phyloP scores from a whole-genome alignment of 208 protist genomes.

The Crithidia expoeki region DNA sequence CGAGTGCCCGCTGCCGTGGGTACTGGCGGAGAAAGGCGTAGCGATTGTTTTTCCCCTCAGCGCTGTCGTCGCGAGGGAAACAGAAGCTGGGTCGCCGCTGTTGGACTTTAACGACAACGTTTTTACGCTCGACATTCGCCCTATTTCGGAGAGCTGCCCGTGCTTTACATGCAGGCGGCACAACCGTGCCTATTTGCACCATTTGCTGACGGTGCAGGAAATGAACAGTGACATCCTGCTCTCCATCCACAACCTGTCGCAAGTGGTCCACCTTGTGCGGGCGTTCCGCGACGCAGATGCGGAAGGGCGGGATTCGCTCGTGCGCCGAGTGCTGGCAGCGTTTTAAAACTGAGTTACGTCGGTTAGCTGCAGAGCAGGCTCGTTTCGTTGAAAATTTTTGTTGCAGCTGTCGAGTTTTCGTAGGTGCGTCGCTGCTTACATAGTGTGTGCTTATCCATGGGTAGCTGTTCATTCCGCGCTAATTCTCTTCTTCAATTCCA shows the following conservation, averaged over 20 bases:
- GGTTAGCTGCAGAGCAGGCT: no score
- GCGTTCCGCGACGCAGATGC: constrained; percentile 22
- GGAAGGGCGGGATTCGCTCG: constrained; percentile 31
- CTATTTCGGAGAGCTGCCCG: constrained; percentile 50
- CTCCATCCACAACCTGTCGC: constrained; percentile 77
- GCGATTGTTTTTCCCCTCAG: constrained; percentile 39
- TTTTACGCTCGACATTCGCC: constrained; percentile 67
- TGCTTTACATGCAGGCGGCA: constrained; percentile 86
- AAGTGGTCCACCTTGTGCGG: constrained; percentile 45
- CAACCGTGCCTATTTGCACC: constrained; percentile 83
- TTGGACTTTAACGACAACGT: constrained; percentile 79
- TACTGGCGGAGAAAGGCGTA: constrained; percentile 76
- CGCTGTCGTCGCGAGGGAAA: neutral
- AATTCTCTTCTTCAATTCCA: no score
- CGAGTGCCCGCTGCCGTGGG: constrained; percentile 76
- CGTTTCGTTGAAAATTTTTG: neutral
- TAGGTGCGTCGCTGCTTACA: no score
- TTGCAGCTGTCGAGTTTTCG: no score
- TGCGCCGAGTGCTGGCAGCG: constrained; percentile 33
- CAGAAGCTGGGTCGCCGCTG: constrained; percentile 19
- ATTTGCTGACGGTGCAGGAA: constrained; percentile 88
- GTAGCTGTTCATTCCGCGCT: no score
- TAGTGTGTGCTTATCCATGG: no score
- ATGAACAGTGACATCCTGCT: constrained; percentile 90
- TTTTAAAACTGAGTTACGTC: constrained; percentile 24